phyloP scores from a whole-genome alignment of 768 basidiomycete genomes.

The Rhizopogon roseolus region DNA sequence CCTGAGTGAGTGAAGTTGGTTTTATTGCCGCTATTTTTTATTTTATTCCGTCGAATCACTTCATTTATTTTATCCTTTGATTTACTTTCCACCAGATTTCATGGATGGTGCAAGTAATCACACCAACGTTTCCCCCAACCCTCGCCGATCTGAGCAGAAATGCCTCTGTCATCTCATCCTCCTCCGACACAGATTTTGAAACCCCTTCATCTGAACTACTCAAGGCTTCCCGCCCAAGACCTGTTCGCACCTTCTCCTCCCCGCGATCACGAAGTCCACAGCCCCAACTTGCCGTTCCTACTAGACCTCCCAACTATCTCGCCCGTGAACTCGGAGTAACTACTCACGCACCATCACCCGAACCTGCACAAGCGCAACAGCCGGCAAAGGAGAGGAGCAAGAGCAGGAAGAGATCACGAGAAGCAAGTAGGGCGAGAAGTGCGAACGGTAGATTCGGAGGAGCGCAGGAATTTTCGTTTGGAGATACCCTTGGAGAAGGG shows the following conservation, averaged over 20 bases:
- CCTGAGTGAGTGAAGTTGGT: no score
- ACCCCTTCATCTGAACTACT: slow-evolving; percentile 34
- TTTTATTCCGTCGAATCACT: no score
- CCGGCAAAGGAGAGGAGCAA: slow-evolving; percentile 30
- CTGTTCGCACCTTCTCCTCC: slow-evolving; percentile 58
- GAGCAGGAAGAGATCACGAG: slow-evolving; percentile 31
- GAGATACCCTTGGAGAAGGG: slow-evolving; percentile 72
- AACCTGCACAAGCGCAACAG: slow-evolving; percentile 6
- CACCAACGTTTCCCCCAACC: slow-evolving; percentile 26
- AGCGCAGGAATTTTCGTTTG: slow-evolving; percentile 68
- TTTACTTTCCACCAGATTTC: no score
- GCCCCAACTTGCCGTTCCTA: slow-evolving; percentile 30
- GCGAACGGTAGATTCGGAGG: slow-evolving; percentile 39
- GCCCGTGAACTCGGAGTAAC: slow-evolving; percentile 50
- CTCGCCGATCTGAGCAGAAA: slow-evolving; percentile 71
- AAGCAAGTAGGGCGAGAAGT: slow-evolving; percentile 38
- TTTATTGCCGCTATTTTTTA: no score
- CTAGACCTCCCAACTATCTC: slow-evolving; percentile 51
- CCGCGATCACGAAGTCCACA: slow-evolving; percentile 55
- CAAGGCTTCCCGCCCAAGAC: slow-evolving; percentile 45
- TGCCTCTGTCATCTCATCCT: slow-evolving; percentile 70
- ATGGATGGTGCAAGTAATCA: slow-evolving; percentile 1
- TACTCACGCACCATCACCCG: slow-evolving; percentile 8
- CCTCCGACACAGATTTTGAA: slow-evolving; percentile 52
- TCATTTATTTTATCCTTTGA: no score